Evolutionary conservation across 441 rosid species (phyloP), one percentile per base, ranked within the genome.

Genomic region (Jatropha podagrica): DNA sequence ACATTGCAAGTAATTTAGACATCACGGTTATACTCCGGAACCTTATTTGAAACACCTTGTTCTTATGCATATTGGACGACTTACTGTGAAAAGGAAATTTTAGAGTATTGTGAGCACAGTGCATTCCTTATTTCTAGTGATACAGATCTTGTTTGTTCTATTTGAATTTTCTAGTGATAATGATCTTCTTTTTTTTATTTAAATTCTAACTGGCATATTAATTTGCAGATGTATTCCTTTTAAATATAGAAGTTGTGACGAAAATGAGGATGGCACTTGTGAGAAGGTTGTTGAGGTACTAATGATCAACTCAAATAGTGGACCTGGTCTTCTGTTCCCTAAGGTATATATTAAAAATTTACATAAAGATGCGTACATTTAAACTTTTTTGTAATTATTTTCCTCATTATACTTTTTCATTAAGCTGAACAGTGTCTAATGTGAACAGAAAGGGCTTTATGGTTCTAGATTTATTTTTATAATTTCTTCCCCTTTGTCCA

Each of bases 301-400:
- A 20, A 59, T 59, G 63, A 37, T 62, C 44, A 62, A 62, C 66
- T 62, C 66, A 62, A 62, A 32, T 37, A 37, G 66, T 38, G 66
- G 44, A 15, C 46, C 66, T 13, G 66, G 44, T 37, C 66, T 63
- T 15, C 20, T 63, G 66, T 63, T 63, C 46, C 66, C 44, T 15
- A 63, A 63, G 66, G 66, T 63, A 14, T 37, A 32, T 59, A 5
- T 17, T 54, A 54, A 18, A 54, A 18, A 14, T 15, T 54, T 18
- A 14, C 5, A 56, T 20, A 18, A 18, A 18, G 4, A 56, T n/a
- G n/a, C n/a, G 6, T 54, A 56, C 26, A n/a, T 56, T n/a, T 56
- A 1, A 56, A 18, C 23, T 20, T 8, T 8, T 9, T 20, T 18
- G 23, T 56, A 56, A 56, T 56, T n/a, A 17, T 56, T 56, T 56